Evolutionary conservation across 2,329 filamentous ascomycete genomes (phyloP).

Genomic region (Aureobasidium uvarum): DNA sequence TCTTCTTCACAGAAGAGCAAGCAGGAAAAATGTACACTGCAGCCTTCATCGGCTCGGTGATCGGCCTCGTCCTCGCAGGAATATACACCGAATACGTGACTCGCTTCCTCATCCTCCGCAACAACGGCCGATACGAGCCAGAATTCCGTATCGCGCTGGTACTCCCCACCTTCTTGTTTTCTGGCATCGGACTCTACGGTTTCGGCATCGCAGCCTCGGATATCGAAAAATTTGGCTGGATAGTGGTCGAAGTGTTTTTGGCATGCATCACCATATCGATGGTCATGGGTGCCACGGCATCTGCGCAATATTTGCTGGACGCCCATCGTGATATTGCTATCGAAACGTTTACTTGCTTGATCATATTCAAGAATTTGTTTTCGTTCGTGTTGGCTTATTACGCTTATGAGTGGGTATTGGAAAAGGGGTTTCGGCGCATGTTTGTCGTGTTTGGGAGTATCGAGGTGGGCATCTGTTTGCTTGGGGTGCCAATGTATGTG

Average conservation of each 20-base stretch:
- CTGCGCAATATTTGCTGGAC: conserved; percentile 85
- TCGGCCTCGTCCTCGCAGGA: conserved; percentile 74
- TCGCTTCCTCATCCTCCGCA: conserved; percentile 66
- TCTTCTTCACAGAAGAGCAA: conserved; percentile 76
- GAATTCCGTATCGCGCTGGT: conserved; percentile 86
- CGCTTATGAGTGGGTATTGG: conserved; percentile 20
- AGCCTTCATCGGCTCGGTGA: conserved; percentile 76
- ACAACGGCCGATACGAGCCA: conserved; percentile 82
- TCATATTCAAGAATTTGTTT: conserved; percentile 95
- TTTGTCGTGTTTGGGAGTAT: conserved; percentile 22
- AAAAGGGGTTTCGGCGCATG: conserved; percentile 4
- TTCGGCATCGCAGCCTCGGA: conserved; percentile 73
- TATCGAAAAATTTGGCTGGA: conserved; percentile 62
- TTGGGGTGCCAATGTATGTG: conserved; percentile 21
- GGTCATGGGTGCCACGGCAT: conserved; percentile 86
- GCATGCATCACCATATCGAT: conserved; percentile 81
- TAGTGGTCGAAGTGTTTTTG: conserved; percentile 77
- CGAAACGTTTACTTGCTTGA: conserved; percentile 83
- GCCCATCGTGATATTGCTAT: conserved; percentile 83
- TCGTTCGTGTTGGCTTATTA: conserved; percentile 70
- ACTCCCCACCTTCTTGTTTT: conserved; percentile 74
- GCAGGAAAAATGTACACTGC: conserved; percentile 87
- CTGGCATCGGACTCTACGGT: conserved; percentile 75
- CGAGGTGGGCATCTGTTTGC: conserved; percentile 9
- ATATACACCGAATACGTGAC: conserved; percentile 70